Evolutionary conservation across 2,329 filamentous ascomycete species (phyloP).

Genomic region (Scopulariopsis brevicaulis): DNA sequence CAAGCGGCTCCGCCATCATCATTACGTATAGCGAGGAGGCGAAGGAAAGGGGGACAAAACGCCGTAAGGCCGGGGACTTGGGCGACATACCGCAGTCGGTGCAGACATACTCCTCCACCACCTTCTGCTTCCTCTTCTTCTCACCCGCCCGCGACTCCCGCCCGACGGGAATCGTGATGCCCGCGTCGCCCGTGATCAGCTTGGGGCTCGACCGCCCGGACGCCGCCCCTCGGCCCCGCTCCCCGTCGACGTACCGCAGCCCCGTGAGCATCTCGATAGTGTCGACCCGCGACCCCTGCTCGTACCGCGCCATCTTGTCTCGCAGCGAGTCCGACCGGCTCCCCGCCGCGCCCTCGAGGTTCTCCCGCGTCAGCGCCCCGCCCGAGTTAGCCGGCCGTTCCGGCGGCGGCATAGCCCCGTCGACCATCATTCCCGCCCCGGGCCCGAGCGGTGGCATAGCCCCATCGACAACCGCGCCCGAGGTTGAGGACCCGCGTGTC

Average conservation of each 20-base stretch:
- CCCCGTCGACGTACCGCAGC: slow-evolving; percentile 75
- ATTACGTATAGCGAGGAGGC: background rate
- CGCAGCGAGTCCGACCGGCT: slow-evolving; percentile 64
- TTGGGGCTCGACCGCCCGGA: slow-evolving; percentile 63
- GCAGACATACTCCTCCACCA: slow-evolving; percentile 82
- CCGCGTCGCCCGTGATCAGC: slow-evolving; percentile 30
- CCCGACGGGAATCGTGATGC: slow-evolving; percentile 73
- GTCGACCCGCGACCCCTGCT: slow-evolving; percentile 57
- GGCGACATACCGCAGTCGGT: slow-evolving; percentile 67
- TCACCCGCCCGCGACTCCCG: slow-evolving; percentile 62
- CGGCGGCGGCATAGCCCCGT: slow-evolving; percentile 49
- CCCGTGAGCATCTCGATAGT: slow-evolving; percentile 92
- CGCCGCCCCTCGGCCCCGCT: slow-evolving; percentile 72
- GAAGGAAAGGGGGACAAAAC: background rate
- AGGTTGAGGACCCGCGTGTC: slow-evolving; percentile 13
- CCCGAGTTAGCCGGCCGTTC: slow-evolving; percentile 47
- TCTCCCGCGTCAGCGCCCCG: slow-evolving; percentile 63
- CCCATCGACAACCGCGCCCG: slow-evolving; percentile 11
- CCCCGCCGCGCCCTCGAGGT: slow-evolving; percentile 62
- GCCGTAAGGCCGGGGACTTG: background rate
- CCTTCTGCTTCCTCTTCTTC: slow-evolving; percentile 81
- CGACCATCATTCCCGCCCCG: slow-evolving; percentile 12
- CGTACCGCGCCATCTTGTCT: slow-evolving; percentile 77
- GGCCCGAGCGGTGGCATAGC: slow-evolving; percentile 45
- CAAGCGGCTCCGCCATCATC: background rate